phyloP scores from a whole-genome alignment of 2,329 filamentous ascomycete genomes.

The Dactylonectria macrodidyma region DNA sequence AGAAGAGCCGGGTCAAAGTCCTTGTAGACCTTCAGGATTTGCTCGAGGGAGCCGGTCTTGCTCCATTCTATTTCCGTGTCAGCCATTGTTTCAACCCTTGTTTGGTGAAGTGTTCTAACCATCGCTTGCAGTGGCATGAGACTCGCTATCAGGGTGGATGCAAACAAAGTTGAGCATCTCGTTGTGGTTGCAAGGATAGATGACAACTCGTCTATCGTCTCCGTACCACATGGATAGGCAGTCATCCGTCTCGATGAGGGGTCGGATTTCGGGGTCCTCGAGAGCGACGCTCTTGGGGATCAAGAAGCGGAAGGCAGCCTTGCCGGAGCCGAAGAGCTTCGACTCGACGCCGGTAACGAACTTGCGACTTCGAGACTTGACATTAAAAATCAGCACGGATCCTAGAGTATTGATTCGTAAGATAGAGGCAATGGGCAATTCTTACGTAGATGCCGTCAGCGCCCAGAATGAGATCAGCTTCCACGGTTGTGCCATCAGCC shows the following conservation, averaged over 20 bases:
- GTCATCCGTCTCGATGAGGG: conserved; percentile 30
- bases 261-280: conserved; percentile 44
- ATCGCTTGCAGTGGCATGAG: conserved; percentile 30
- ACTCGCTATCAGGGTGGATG: conserved; percentile 60
- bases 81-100: background rate
- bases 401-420: background rate
- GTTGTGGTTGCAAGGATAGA: conserved; percentile 64
- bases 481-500: conserved; percentile 58
- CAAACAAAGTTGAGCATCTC: conserved; percentile 64
- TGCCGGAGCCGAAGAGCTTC: conserved; percentile 61
- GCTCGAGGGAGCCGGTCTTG: conserved; percentile 57
- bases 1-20: conserved; percentile 60
- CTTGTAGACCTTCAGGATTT: conserved; percentile 56
- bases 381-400: conserved; percentile 1
- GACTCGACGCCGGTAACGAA: conserved; percentile 37
- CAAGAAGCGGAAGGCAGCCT: conserved; percentile 70
- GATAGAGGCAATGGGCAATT: background rate
- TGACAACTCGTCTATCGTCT: conserved; percentile 59
- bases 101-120: background rate
- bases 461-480: conserved; percentile 66
- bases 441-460: conserved; percentile 68
- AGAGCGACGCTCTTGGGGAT: conserved; percentile 57
- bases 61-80: conserved; percentile 21
- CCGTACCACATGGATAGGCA: conserved; percentile 56
- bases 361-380: conserved; percentile 45